phyloP scores from a whole-genome alignment of 2,329 filamentous ascomycete genomes.

The Triangularia setosa region DNA sequence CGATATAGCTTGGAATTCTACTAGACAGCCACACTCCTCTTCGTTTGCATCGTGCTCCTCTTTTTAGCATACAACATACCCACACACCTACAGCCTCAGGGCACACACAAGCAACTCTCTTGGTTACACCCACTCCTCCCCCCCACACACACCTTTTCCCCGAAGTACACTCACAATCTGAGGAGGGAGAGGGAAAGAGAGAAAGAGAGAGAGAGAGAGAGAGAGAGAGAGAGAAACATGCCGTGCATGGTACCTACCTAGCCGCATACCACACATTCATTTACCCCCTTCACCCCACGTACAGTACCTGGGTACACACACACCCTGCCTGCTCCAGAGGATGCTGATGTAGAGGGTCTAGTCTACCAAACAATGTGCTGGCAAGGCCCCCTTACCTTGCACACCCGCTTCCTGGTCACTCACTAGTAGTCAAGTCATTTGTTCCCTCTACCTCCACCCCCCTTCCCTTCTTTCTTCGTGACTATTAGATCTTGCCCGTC shows the following conservation, averaged over 20 bases:
- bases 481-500: conserved; percentile 10
- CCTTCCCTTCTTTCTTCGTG: not conserved
- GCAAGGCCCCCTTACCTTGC: conserved; percentile 17
- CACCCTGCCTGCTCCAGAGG: conserved; percentile 12
- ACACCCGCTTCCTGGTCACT: conserved; percentile 8
- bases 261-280: conserved; percentile 12
- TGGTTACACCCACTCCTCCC: not conserved
- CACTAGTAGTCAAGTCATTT: not conserved
- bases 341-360: conserved; percentile 14
- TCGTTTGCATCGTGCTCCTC: conserved; percentile 17
- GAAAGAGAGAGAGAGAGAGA: not conserved
- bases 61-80: conserved; percentile 17
- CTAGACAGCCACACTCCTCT: conserved; percentile 15
- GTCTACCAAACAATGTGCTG: conserved; percentile 24
- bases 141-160: not conserved
- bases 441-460: not conserved
- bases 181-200: not conserved
- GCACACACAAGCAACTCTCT: conserved; percentile 4
- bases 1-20: conserved; percentile 13
- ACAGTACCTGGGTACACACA: conserved; percentile 14
- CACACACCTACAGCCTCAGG: conserved; percentile 1
- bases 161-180: not conserved
- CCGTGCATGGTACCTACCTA: conserved; percentile 21
- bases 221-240: not conserved
- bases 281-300: conserved; percentile 10